phyloP scores from a whole-genome alignment of 805 yeast species.

The Hanseniaspora hatyaiensis region DNA sequence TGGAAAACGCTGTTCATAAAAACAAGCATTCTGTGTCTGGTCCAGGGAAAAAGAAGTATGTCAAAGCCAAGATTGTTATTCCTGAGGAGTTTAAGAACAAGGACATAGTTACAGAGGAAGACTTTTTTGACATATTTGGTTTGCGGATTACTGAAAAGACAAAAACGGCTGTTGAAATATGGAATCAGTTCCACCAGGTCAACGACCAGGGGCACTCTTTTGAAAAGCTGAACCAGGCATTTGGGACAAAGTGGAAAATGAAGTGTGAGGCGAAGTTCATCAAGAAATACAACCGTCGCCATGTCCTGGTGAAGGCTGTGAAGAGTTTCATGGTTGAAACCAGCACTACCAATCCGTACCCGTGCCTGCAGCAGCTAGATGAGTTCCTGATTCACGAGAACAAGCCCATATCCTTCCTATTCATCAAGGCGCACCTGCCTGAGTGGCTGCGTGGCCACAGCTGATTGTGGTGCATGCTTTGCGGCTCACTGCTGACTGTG shows the following conservation, averaged over 20 bases:
- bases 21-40: too few species aligned
- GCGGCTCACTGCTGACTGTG: too few species aligned
- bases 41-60: neutral
- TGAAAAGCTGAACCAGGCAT: slow-evolving; percentile 16
- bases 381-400: slow-evolving; percentile 11
- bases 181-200: slow-evolving; percentile 19
- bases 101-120: slow-evolving; percentile 16
- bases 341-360: slow-evolving; percentile 12
- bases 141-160: slow-evolving; percentile 18
- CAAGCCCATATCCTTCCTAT: slow-evolving; percentile 18
- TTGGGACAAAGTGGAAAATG: slow-evolving; percentile 19
- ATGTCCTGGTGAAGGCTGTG: slow-evolving; percentile 17
- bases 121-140: slow-evolving; percentile 18
- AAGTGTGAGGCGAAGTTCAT: slow-evolving; percentile 18
- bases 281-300: slow-evolving; percentile 19
- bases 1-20: too few species aligned
- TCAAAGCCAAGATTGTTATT: slow-evolving; percentile 9
- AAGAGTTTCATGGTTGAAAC: slow-evolving; percentile 16
- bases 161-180: slow-evolving; percentile 17
- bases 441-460: too few species aligned
- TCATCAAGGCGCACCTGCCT: slow-evolving; percentile 18
- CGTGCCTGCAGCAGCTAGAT: slow-evolving; percentile 16
- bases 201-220: slow-evolving; percentile 18
- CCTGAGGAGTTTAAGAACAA: slow-evolving; percentile 7
- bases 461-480: too few species aligned